These are phyloP conservation scores for Didymella sp. DNA, from an alignment of 2,329 filamentous ascomycete species.

Conservation along the genomic window DNA sequence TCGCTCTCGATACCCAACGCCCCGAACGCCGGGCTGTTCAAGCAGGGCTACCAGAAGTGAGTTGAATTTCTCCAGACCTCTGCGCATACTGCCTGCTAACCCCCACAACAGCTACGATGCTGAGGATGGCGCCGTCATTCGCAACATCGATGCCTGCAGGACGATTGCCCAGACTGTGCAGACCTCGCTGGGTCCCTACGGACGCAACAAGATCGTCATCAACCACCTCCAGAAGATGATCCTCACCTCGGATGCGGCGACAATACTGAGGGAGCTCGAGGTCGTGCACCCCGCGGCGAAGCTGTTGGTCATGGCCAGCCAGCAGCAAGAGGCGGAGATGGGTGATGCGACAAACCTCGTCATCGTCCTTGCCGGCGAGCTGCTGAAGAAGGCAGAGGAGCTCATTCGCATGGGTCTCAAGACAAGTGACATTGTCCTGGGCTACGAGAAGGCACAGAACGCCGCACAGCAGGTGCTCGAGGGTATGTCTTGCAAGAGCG, in stretches of 20 bases:
- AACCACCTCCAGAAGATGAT: slow-evolving; percentile 99
- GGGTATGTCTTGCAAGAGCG: slow-evolving; percentile 55
- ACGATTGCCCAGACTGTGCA: slow-evolving; percentile 95
- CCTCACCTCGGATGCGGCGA: slow-evolving; percentile 95
- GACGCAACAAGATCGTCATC: slow-evolving; percentile 99
- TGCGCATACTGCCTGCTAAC: slow-evolving; percentile 38
- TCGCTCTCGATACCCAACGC: slow-evolving; percentile 95
- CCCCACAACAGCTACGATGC: slow-evolving; percentile 80
- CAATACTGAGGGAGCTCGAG: slow-evolving; percentile 95
- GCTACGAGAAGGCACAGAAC: slow-evolving; percentile 93
- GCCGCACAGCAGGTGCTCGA: slow-evolving; percentile 86
- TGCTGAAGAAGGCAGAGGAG: slow-evolving; percentile 97
- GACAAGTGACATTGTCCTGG: slow-evolving; percentile 95
- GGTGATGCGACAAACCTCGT: slow-evolving; percentile 98
- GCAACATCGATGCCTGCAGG: slow-evolving; percentile 98
- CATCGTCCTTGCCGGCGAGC: slow-evolving; percentile 91
- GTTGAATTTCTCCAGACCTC: slow-evolving; percentile 29
- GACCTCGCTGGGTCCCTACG: slow-evolving; percentile 95
- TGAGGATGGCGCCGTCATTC: slow-evolving; percentile 97
- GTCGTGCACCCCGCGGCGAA: slow-evolving; percentile 98
- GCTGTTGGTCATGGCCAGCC: slow-evolving; percentile 96
- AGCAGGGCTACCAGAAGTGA: slow-evolving; percentile 95
- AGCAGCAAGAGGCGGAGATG: slow-evolving; percentile 99
- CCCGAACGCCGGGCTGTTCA: slow-evolving; percentile 92
- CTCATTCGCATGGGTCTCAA: slow-evolving; percentile 95